Conservation (phyloP, 371 early-diverging fungal genomes). For the Haplosporangium sp. region DNA sequence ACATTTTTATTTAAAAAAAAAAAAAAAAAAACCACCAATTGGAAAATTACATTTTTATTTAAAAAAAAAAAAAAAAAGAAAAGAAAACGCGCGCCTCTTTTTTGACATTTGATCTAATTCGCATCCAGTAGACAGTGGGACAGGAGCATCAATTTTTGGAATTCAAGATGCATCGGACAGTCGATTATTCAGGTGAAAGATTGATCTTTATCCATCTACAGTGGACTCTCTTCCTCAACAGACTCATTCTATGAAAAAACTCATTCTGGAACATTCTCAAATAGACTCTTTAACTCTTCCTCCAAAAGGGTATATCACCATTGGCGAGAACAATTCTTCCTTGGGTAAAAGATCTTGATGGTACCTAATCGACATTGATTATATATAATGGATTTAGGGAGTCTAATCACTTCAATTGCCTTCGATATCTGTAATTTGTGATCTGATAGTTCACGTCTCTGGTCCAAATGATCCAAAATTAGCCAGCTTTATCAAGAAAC, state of each 20-base stretch:
- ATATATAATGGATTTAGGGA: background rate
- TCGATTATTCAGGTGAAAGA: conserved; percentile 22
- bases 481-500: conserved; percentile 31
- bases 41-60: no score
- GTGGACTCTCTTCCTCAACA: background rate
- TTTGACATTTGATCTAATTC: background rate
- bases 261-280: background rate
- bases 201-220: background rate
- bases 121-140: background rate
- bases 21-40: background rate
- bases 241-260: background rate
- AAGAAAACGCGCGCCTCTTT: background rate
- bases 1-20: background rate
- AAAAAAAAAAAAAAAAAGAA: background rate
- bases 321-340: conserved; percentile 40
- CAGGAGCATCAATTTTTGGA: background rate
- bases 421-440: background rate
- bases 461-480: conserved; percentile 40
- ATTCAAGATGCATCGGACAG: conserved; percentile 15
- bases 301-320: conserved; percentile 36
- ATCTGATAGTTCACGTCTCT: conserved; percentile 33
- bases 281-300: conserved; percentile 33
- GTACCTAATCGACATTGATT: no score
- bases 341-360: conserved; percentile 20
- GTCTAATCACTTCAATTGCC: background rate